phyloP scores from a whole-genome alignment of 495 filamentous ascomycete genomes.

The Lepidopterella palustris region DNA sequence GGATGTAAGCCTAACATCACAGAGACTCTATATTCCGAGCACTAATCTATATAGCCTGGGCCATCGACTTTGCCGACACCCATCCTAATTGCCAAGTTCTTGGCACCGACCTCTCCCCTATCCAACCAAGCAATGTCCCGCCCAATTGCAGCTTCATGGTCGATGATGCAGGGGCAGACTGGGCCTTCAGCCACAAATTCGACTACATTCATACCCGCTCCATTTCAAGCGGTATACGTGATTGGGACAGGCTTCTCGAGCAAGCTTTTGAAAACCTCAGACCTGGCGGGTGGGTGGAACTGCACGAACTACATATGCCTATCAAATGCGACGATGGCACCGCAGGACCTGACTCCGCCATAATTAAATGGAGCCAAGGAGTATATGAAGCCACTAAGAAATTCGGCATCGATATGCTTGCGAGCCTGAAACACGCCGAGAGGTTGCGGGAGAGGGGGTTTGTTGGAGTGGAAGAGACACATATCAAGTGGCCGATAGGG shows the following conservation, averaged over 20 bases:
- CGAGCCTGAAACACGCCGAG: background rate
- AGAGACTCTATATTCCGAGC: background rate
- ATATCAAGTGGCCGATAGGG: conserved; percentile 5
- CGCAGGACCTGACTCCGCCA: background rate
- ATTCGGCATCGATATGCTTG: background rate
- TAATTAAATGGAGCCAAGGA: background rate
- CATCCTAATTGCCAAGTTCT: conserved; percentile 7
- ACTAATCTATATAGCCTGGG: background rate
- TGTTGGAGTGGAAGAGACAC: background rate
- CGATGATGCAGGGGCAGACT: background rate
- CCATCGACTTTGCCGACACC: conserved; percentile 11
- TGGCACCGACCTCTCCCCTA: conserved; percentile 5
- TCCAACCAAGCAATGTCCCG: background rate
- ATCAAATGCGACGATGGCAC: conserved; percentile 7
- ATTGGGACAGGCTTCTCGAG: background rate
- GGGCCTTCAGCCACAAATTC: conserved; percentile 2
- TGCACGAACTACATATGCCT: conserved; percentile 1
- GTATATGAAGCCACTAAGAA: background rate
- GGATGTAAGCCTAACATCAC: background rate
- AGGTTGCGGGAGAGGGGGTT: conserved; percentile 2
- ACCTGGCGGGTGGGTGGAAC: background rate
- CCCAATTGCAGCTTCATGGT: background rate
- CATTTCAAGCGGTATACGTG: background rate
- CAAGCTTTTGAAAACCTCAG: conserved; percentile 1
- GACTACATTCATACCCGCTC: conserved; percentile 4